Percentiles rank a stretch among this genome's conserved stretches.
Evolutionary conservation across 257 asterid species (phyloP).

Genomic region (Verbascum thapsus): DNA sequence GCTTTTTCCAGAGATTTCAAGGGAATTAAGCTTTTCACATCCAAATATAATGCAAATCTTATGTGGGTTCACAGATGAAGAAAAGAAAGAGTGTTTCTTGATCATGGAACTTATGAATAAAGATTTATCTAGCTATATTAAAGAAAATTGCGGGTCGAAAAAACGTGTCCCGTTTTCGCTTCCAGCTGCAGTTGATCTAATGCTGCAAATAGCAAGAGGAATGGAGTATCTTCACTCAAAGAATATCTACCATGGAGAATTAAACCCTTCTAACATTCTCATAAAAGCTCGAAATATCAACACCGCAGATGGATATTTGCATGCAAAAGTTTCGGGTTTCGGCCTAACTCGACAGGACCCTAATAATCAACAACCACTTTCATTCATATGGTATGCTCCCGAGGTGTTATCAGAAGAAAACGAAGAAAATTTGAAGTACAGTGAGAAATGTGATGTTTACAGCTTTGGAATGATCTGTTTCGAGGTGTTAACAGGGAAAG

Average conservation of each 20-base stretch:
- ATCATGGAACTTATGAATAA: conserved; percentile 79
- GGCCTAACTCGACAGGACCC: conserved; percentile 47
- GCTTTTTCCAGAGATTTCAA: conserved; percentile 44
- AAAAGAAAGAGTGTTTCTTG: conserved; percentile 66
- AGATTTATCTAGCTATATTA: conserved; percentile 65
- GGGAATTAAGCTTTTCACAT: conserved; percentile 62
- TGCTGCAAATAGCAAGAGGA: conserved; percentile 93
- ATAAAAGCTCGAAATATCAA: conserved; percentile 44
- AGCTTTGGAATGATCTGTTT: conserved; percentile 93
- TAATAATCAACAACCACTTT: conserved; percentile 37
- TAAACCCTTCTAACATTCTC: conserved; percentile 64
- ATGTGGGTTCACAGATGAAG: conserved; percentile 77
- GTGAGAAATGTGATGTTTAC: conserved; percentile 78
- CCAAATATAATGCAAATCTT: conserved; percentile 67
- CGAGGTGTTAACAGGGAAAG: conserved; percentile 81
- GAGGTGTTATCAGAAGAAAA: conserved; percentile 64
- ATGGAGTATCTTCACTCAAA: conserved; percentile 89
- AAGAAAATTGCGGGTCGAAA: conserved; percentile 64
- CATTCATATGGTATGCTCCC: conserved; percentile 79
- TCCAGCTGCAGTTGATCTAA: conserved; percentile 68
- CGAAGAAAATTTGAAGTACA: conserved; percentile 33
- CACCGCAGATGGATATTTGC: conserved; percentile 64
- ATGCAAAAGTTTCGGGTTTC: conserved; percentile 73
- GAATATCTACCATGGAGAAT: conserved; percentile 74
- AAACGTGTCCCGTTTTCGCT: conserved; percentile 73